Evolutionary conservation across 1,139 yeast genomes (phyloP).

Genomic region (Taphrina flavorubra): DNA sequence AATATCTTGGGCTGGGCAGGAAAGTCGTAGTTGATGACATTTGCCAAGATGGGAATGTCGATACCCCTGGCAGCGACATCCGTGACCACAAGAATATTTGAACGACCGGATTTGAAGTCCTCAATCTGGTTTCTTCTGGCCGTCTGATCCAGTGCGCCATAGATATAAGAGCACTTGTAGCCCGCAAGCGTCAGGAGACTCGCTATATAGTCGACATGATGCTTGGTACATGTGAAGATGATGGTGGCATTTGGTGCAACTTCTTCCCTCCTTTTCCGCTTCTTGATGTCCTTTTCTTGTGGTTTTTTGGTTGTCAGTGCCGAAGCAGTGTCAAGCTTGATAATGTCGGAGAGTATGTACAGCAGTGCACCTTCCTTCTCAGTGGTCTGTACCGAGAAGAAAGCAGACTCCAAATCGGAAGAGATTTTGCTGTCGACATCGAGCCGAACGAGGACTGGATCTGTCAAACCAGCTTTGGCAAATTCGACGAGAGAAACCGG

Average conservation of each 20-base stretch:
- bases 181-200: constrained; percentile 74
- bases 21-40: constrained; percentile 85
- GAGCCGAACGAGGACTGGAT: constrained; percentile 87
- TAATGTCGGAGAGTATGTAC: constrained; percentile 76
- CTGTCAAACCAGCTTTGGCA: constrained; percentile 93
- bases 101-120: constrained; percentile 81
- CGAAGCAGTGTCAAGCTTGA: constrained; percentile 81
- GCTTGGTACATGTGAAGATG: constrained; percentile 94
- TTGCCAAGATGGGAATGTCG: constrained; percentile 94
- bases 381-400: constrained; percentile 74
- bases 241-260: constrained; percentile 89
- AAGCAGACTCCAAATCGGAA: constrained; percentile 89
- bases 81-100: constrained; percentile 86
- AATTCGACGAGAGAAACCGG: constrained; percentile 92
- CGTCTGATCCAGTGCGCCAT: constrained; percentile 92
- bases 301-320: constrained; percentile 33
- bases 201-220: constrained; percentile 91
- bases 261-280: constrained; percentile 73
- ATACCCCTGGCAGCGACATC: constrained; percentile 99
- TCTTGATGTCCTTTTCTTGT: constrained; percentile 53
- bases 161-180: constrained; percentile 83
- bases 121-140: constrained; percentile 90
- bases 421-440: constrained; percentile 92
- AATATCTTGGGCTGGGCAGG: constrained; percentile 94
- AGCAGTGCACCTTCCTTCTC: constrained; percentile 91